A percentile compares a stretch with the other conserved stretches of the same genome.
Conservation (phyloP, 805 yeast species). For the Maudiozyma serrabonitensis region DNA sequence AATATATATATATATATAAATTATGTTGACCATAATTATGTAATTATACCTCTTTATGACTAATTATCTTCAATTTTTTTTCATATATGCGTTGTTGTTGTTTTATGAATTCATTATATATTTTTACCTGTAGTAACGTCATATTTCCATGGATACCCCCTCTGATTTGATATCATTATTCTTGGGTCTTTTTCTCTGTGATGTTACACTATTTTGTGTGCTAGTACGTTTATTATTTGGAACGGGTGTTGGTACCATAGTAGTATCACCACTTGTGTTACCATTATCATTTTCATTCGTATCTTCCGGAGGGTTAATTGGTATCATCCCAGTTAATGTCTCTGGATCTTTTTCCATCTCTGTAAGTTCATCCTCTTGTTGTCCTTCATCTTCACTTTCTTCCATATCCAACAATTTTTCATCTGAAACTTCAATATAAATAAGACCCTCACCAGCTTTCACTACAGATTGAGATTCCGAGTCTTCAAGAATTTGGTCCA, state of each 20-base stretch:
- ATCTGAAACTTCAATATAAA: slow-evolving; percentile 20
- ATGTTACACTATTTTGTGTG: too few relatives aligned
- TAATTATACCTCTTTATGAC: neutral
- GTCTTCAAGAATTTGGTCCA: slow-evolving; percentile 12
- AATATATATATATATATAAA: neutral
- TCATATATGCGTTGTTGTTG: neutral
- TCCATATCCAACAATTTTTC: slow-evolving; percentile 3
- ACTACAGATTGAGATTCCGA: slow-evolving; percentile 17
- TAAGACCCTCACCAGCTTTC: slow-evolving; percentile 13
- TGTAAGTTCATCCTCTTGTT: neutral
- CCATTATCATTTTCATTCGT: neutral
- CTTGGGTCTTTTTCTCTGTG: neutral
- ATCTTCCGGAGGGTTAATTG: neutral
- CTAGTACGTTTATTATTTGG: too few relatives aligned
- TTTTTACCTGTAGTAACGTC: neutral
- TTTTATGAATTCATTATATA: neutral
- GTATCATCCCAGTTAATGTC: neutral
- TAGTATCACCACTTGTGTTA: neutral
- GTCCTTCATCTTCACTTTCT: slow-evolving; percentile 1
- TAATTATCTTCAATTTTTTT: neutral
- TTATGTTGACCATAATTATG: neutral
- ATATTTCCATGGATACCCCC: slow-evolving; percentile 1
- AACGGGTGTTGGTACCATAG: too few relatives aligned
- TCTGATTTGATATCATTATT: neutral
- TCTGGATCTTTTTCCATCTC: neutral